Evolutionary conservation across 108 stramenopile genomes (phyloP).

Genomic region (Nitzschia sp.): DNA sequence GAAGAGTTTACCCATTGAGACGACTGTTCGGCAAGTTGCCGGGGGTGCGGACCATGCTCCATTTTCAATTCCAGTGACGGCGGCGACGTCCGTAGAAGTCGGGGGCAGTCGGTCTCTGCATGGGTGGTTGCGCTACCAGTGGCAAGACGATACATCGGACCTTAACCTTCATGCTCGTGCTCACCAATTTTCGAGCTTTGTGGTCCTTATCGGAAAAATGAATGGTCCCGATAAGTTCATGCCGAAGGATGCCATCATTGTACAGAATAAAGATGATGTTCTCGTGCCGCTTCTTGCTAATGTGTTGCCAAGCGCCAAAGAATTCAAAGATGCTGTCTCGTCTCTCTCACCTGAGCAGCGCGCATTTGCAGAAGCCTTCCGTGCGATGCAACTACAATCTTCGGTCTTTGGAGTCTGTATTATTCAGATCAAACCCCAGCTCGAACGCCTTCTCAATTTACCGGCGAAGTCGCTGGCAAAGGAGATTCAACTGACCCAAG

Average conservation of each 20-base stretch:
- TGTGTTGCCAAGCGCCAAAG: constrained; percentile 80
- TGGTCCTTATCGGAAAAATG: constrained; percentile 78
- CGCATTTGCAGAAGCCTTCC: constrained; percentile 72
- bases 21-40: constrained; percentile 24
- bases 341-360: constrained; percentile 87
- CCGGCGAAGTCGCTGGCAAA: constrained; percentile 72
- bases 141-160: constrained; percentile 2
- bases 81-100: constrained; percentile 50
- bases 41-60: constrained; percentile 14
- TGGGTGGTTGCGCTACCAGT: constrained; percentile 63
- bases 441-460: constrained; percentile 71
- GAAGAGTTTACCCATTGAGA: constrained; percentile 46
- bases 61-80: constrained; percentile 46
- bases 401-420: constrained; percentile 81
- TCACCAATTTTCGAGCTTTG: constrained; percentile 77
- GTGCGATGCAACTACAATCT: constrained; percentile 80
- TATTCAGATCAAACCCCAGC: constrained; percentile 87
- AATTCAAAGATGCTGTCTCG: constrained; percentile 84
- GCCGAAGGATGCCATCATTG: constrained; percentile 82
- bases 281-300: constrained; percentile 77
- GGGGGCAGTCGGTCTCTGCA: constrained; percentile 64
- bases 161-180: constrained; percentile 60
- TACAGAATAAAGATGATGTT: constrained; percentile 89
- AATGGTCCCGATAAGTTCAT: constrained; percentile 52
- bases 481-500: constrained; percentile 82